Percentiles rank a stretch among this genome's conserved stretches.
Evolutionary conservation across 2,329 filamentous ascomycete genomes (phyloP).

Genomic region (Talaromyces sp.): DNA sequence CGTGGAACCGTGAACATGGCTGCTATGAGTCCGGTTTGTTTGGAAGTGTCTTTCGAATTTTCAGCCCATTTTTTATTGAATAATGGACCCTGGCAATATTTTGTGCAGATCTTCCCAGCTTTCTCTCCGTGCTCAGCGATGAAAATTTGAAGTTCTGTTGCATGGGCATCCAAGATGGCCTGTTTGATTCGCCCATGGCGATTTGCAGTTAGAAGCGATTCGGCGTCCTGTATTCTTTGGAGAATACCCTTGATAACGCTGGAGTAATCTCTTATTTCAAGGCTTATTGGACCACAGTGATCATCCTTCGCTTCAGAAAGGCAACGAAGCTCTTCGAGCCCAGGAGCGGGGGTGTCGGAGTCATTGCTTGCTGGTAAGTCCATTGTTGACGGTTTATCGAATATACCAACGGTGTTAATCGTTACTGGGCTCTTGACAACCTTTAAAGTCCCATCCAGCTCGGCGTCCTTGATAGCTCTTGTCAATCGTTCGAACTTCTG

Average conservation of each 20-base stretch:
- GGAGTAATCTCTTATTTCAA: background rate
- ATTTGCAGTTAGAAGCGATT: background rate
- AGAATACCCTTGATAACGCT: background rate
- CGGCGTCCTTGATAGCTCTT: background rate
- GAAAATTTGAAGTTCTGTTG: background rate
- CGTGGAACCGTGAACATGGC: background rate
- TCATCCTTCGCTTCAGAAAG: background rate
- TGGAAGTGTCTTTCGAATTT: background rate
- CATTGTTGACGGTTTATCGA: too few species aligned
- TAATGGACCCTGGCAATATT: background rate
- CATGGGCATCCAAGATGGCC: background rate
- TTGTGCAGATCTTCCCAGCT: background rate
- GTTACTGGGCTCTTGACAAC: background rate
- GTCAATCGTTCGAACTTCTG: background rate
- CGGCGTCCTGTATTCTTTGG: background rate
- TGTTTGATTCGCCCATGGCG: background rate
- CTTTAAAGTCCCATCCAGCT: background rate
- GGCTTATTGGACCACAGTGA: background rate
- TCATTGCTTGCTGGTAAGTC: too few species aligned
- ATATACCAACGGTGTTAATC: background rate
- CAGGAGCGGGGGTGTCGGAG: background rate
- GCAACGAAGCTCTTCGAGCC: background rate
- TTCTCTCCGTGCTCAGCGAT: background rate
- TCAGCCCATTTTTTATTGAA: background rate
- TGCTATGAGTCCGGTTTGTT: background rate